A percentile compares a stretch with the other conserved stretches of the same genome.
These are phyloP conservation scores for Didymellaceae sp. DNA, from an alignment of 2,329 filamentous ascomycete genomes.

Conservation along the genomic window DNA sequence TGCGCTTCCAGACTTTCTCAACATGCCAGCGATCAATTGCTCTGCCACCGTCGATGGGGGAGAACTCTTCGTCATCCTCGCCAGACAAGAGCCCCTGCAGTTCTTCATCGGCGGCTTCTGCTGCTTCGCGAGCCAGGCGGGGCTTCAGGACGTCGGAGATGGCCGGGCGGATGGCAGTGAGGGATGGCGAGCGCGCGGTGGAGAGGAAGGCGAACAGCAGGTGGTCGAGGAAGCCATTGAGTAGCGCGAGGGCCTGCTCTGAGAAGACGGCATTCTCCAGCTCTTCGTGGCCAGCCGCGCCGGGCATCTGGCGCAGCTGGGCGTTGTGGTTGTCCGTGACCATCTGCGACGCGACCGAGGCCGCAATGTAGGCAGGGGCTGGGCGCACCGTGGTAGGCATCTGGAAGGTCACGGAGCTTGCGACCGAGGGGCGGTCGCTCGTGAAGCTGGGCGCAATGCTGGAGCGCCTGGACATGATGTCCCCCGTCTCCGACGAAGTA, in stretches of 20 bases:
- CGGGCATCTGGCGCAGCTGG: slow-evolving; percentile 68
- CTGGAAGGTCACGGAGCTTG: slow-evolving; percentile 58
- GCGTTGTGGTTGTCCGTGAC: slow-evolving; percentile 87
- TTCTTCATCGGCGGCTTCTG: slow-evolving; percentile 83
- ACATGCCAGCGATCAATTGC: slow-evolving; percentile 75
- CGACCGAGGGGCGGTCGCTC: slow-evolving; percentile 71
- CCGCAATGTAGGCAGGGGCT: slow-evolving; percentile 84
- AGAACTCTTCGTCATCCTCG: slow-evolving; percentile 60
- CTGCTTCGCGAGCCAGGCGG: slow-evolving; percentile 83
- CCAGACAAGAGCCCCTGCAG: slow-evolving; percentile 87
- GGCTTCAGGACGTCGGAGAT: slow-evolving; percentile 87
- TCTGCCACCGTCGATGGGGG: slow-evolving; percentile 34
- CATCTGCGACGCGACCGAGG: slow-evolving; percentile 87
- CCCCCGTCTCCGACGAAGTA: slow-evolving; percentile 43
- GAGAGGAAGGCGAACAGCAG: slow-evolving; percentile 90
- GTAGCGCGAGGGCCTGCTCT: slow-evolving; percentile 72
- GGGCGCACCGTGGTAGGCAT: slow-evolving; percentile 75
- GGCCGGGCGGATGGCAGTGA: slow-evolving; percentile 78
- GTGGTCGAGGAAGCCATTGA: slow-evolving; percentile 94
- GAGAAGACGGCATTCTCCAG: slow-evolving; percentile 76
- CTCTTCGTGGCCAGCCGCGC: slow-evolving; percentile 65
- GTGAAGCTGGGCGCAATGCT: slow-evolving; percentile 64
- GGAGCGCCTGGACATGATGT: slow-evolving; percentile 45
- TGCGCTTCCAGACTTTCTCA: slow-evolving; percentile 93
- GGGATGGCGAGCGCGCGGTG: slow-evolving; percentile 76